Percentiles rank a stretch among this genome's conserved stretches.
Evolutionary conservation across 2,329 filamentous ascomycete species (phyloP).

Genomic region (Colletotrichum sp.): DNA sequence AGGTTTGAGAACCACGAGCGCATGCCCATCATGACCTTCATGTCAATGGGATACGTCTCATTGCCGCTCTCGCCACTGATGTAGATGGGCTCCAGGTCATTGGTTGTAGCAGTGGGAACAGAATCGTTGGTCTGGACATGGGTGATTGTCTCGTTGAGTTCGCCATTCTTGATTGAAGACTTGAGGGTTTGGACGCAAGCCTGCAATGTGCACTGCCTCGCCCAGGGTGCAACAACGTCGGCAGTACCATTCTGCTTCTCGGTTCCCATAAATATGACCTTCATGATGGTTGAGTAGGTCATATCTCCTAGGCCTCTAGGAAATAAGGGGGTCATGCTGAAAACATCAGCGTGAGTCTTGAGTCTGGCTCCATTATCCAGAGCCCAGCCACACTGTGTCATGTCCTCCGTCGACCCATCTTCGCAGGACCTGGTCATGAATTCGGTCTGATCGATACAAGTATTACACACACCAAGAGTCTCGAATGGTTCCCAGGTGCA

Average conservation of each 20-base stretch:
- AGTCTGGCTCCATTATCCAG: slow-evolving; percentile 29
- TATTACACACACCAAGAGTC: slow-evolving; percentile 24
- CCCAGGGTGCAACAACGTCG: slow-evolving; percentile 31
- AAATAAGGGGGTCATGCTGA: slow-evolving; percentile 36
- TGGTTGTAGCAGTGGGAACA: slow-evolving; percentile 21
- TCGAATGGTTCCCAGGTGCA: slow-evolving; percentile 26
- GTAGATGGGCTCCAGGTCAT: slow-evolving; percentile 23
- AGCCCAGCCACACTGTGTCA: slow-evolving; percentile 32
- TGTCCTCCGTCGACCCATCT: background rate
- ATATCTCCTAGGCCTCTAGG: slow-evolving; percentile 27
- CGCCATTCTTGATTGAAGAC: slow-evolving; percentile 29
- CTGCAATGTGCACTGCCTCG: slow-evolving; percentile 31
- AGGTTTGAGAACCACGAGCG: slow-evolving; percentile 34
- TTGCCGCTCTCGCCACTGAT: slow-evolving; percentile 13
- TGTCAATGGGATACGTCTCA: slow-evolving; percentile 27
- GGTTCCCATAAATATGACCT: slow-evolving; percentile 37
- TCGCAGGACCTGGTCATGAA: slow-evolving; percentile 31
- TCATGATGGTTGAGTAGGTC: slow-evolving; percentile 34
- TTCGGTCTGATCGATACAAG: slow-evolving; percentile 25
- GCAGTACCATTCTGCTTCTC: slow-evolving; percentile 27
- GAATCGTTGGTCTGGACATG: slow-evolving; percentile 27
- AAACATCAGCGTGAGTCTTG: slow-evolving; percentile 28
- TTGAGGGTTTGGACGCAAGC: slow-evolving; percentile 34
- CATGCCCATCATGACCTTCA: slow-evolving; percentile 32
- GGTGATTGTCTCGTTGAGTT: slow-evolving; percentile 28